These are phyloP conservation scores for Carex pumila DNA, from an alignment of 176 grass and related monocot genomes.

Conservation along the genomic window DNA sequence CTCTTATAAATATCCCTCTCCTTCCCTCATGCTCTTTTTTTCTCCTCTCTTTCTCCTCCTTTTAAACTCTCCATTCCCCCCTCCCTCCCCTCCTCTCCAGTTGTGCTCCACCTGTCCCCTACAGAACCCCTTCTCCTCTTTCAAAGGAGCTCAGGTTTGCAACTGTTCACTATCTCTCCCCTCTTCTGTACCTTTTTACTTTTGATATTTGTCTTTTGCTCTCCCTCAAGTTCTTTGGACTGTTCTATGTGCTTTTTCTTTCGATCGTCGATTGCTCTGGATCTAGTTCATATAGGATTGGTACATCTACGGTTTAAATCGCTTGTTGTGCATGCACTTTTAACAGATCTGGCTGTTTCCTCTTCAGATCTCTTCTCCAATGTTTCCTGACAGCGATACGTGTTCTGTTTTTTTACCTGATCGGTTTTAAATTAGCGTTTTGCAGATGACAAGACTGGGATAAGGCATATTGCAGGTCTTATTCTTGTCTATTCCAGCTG, in stretches of 20 bases:
- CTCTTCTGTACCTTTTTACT: neutral
- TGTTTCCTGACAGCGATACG: constrained; percentile 15
- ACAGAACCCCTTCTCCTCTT: neutral
- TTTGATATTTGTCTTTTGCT: neutral
- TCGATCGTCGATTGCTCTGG: constrained; percentile 1
- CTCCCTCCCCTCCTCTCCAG: neutral
- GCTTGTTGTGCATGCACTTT: constrained; percentile 8
- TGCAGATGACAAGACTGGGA: neutral
- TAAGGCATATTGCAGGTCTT: neutral
- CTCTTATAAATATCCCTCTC: constrained; percentile 21
- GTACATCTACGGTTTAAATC: neutral
- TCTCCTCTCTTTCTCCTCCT: constrained; percentile 10
- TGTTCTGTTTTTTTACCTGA: constrained; percentile 6
- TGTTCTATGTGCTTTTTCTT: neutral
- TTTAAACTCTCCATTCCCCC: neutral
- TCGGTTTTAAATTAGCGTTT: neutral
- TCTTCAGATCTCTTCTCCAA: constrained; percentile 10
- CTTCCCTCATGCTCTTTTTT: constrained; percentile 10
- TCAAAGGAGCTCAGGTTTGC: constrained; percentile 10
- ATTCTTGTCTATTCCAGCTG: neutral
- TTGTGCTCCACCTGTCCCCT: neutral
- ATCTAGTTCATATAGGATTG: neutral
- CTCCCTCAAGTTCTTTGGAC: neutral
- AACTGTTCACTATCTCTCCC: neutral
- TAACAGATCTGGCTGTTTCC: constrained; percentile 16